phyloP scores from a whole-genome alignment of 2,329 filamentous ascomycete genomes.

The Exophiala oligosperma region DNA sequence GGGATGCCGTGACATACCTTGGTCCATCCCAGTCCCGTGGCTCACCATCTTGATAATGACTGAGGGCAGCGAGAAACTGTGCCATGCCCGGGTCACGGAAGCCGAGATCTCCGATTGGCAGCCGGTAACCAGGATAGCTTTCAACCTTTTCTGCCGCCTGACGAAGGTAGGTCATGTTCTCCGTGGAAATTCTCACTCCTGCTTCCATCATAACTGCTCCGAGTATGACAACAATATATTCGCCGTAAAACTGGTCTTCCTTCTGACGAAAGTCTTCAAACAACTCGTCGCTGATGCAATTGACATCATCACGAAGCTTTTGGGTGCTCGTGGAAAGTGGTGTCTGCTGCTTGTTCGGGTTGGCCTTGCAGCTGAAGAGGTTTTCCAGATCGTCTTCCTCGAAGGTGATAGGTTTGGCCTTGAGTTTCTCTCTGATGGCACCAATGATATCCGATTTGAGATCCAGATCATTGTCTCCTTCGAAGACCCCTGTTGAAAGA shows the following conservation, averaged over 20 bases:
- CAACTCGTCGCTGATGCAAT: constrained; percentile 5
- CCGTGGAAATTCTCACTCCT: constrained; percentile 6
- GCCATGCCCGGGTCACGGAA: constrained; percentile 12
- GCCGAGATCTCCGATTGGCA: constrained; percentile 6
- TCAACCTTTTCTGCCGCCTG: background rate
- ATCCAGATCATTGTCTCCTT: constrained; percentile 9
- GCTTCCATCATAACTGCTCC: constrained; percentile 10
- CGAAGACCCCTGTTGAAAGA: constrained; percentile 4
- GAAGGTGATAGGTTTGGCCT: constrained; percentile 4
- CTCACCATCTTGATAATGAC: constrained; percentile 10
- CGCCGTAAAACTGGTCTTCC: background rate
- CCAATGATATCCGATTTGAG: background rate
- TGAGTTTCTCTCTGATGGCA: background rate
- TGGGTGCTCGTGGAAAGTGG: background rate
- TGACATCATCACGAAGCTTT: background rate
- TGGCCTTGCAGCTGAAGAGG: background rate
- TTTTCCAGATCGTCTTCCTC: constrained; percentile 5
- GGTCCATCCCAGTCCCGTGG: constrained; percentile 5
- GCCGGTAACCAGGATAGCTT: background rate
- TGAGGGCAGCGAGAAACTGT: constrained; percentile 10
- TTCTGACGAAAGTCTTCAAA: constrained; percentile 3
- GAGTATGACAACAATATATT: constrained; percentile 9
- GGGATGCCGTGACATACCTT: background rate
- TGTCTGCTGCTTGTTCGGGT: background rate
- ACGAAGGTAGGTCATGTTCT: constrained; percentile 5